phyloP scores from a whole-genome alignment of 2,329 filamentous ascomycete genomes.

The Aspergillus awamori region DNA sequence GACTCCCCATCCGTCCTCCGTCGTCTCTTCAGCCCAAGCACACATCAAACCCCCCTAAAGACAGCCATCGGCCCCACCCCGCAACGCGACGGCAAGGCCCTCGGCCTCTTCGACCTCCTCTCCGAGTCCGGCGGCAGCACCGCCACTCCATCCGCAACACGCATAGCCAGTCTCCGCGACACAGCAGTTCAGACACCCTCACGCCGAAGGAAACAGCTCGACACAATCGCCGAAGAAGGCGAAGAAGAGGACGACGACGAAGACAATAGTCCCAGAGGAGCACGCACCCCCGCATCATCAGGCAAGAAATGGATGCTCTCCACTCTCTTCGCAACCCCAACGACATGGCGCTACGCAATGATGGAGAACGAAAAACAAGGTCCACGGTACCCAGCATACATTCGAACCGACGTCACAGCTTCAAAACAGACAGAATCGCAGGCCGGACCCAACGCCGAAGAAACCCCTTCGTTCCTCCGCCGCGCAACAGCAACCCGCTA shows the following conservation, averaged over 20 bases:
- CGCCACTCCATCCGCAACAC: slow-evolving; percentile 36
- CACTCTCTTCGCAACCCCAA: slow-evolving; percentile 51
- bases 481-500: slow-evolving; percentile 40
- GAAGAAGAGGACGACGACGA: slow-evolving; percentile 33
- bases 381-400: neutral
- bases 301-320: slow-evolving; percentile 50
- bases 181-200: slow-evolving; percentile 43
- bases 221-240: slow-evolving; percentile 33
- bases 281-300: slow-evolving; percentile 47
- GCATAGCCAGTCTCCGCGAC: slow-evolving; percentile 30
- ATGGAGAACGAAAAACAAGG: slow-evolving; percentile 37
- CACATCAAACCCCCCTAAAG: slow-evolving; percentile 41
- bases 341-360: slow-evolving; percentile 46
- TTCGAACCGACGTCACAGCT: neutral
- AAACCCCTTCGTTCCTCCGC: slow-evolving; percentile 45
- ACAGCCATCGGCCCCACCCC: slow-evolving; percentile 52
- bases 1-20: slow-evolving; percentile 47
- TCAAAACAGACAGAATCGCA: too few relatives aligned
- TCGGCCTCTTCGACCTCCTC: slow-evolving; percentile 53
- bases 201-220: slow-evolving; percentile 30
- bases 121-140: slow-evolving; percentile 44
- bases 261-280: slow-evolving; percentile 25
- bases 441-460: slow-evolving; percentile 5
- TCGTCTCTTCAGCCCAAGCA: slow-evolving; percentile 40
- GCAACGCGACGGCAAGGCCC: slow-evolving; percentile 51